Evolutionary conservation across 768 basidiomycete species (phyloP).

Genomic region (Lactarius trivialis): DNA sequence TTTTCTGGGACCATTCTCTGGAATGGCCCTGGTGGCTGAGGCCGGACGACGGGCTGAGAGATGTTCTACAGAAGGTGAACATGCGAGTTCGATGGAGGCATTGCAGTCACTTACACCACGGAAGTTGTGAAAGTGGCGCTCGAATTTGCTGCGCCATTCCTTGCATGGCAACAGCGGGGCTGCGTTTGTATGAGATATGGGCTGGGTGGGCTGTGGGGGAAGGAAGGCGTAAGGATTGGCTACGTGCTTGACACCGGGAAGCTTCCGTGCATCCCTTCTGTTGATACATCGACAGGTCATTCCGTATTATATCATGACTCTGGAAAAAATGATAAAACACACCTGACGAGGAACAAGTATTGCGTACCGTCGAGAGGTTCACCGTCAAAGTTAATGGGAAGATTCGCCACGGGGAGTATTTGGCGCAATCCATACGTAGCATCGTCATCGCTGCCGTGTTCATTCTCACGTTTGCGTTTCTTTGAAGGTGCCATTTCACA

Average conservation of each 20-base stretch:
- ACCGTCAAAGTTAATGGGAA: constrained; percentile 61
- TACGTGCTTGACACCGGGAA: constrained; percentile 61
- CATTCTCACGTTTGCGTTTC: constrained; percentile 53
- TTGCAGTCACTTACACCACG: constrained; percentile 47
- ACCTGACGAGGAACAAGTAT: constrained; percentile 81
- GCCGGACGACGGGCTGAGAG: constrained; percentile 51
- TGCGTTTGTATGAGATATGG: constrained; percentile 23
- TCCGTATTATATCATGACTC: background rate
- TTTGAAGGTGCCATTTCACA: constrained; percentile 17
- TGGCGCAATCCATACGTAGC: constrained; percentile 54
- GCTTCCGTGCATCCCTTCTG: constrained; percentile 63
- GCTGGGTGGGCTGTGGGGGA: constrained; percentile 19
- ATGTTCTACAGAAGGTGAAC: constrained; percentile 46
- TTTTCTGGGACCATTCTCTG: constrained; percentile 55
- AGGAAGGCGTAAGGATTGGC: constrained; percentile 58
- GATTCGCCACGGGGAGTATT: constrained; percentile 73
- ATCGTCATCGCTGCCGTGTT: constrained; percentile 49
- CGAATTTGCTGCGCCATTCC: constrained; percentile 58
- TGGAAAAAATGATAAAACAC: constrained; percentile 20
- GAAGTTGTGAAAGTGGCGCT: constrained; percentile 57
- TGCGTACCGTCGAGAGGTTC: constrained; percentile 68
- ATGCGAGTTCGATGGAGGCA: background rate
- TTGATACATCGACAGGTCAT: background rate
- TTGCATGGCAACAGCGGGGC: constrained; percentile 48
- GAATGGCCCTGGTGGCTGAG: constrained; percentile 31